Evolutionary conservation across 306 rosid genomes (phyloP).

Genomic region (Mucuna pruriens): DNA sequence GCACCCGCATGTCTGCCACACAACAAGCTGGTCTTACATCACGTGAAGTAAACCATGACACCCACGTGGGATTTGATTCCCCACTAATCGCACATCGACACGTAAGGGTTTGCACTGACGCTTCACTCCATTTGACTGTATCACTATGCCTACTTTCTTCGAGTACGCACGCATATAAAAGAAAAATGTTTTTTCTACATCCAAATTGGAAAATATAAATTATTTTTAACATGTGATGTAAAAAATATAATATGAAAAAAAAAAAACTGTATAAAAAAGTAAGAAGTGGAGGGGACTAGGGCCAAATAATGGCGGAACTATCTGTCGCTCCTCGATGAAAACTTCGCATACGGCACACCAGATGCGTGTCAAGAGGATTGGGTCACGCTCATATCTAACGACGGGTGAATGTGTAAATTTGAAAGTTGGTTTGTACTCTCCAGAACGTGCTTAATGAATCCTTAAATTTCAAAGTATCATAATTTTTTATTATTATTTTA

Average conservation of each 20-base stretch:
- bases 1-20: constrained; percentile 51
- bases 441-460: background rate
- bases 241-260: too few relatives aligned
- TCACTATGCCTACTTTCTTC: background rate
- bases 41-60: constrained; percentile 46
- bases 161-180: too few relatives aligned
- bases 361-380: background rate
- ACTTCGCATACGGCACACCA: background rate
- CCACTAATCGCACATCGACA: constrained; percentile 30
- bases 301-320: too few relatives aligned
- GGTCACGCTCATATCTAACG: background rate
- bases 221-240: too few relatives aligned
- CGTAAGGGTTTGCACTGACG: background rate
- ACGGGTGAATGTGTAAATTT: background rate
- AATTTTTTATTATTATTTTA: too few relatives aligned
- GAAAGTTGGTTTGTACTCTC: background rate
- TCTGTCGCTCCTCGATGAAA: too few relatives aligned
- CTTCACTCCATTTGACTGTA: background rate
- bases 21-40: constrained; percentile 37
- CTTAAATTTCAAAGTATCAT: too few relatives aligned
- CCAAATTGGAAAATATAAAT: too few relatives aligned
- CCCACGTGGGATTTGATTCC: constrained; percentile 58
- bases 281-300: too few relatives aligned
- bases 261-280: too few relatives aligned
- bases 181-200: too few relatives aligned